A percentile compares a stretch with the other conserved stretches of the same genome.
These are phyloP conservation scores for Vanrija pseudolonga DNA, from an alignment of 1,284 basidiomycete genomes.

Conservation along the genomic window DNA sequence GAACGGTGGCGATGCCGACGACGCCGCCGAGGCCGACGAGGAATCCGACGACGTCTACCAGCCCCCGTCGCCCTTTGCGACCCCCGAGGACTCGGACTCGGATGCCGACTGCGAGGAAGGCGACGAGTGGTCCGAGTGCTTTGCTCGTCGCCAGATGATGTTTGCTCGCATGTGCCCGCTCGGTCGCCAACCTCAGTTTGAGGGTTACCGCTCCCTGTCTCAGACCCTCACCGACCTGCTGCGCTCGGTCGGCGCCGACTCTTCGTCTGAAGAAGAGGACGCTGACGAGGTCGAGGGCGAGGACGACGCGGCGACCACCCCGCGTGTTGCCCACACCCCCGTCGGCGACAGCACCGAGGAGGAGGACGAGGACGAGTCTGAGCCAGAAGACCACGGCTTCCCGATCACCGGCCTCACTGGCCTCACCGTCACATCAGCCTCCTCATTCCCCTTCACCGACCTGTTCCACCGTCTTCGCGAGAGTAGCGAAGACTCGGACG, in stretches of 20 bases:
- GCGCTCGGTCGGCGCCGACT: conserved; percentile 14
- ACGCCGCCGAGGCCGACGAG: conserved; percentile 7
- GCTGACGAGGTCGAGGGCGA: conserved; percentile 5
- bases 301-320: not conserved
- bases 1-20: conserved; percentile 18
- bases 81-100: conserved; percentile 14
- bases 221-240: conserved; percentile 36
- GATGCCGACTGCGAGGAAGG: conserved; percentile 4
- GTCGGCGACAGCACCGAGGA: not conserved
- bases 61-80: conserved; percentile 16
- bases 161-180: conserved; percentile 35
- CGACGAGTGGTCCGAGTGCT: conserved; percentile 41
- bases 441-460: not conserved
- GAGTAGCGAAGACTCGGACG: conserved; percentile 13
- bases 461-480: conserved; percentile 13
- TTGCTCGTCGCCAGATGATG: conserved; percentile 44
- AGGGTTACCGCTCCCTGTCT: conserved; percentile 43
- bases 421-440: no score
- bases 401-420: not conserved
- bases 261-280: not conserved
- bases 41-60: conserved; percentile 5
- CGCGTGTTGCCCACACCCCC: not conserved
- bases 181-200: conserved; percentile 35
- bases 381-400: not conserved
- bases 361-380: no score